Conservation (phyloP, 1,139 yeast species). For the Taiozyma sp. region DNA sequence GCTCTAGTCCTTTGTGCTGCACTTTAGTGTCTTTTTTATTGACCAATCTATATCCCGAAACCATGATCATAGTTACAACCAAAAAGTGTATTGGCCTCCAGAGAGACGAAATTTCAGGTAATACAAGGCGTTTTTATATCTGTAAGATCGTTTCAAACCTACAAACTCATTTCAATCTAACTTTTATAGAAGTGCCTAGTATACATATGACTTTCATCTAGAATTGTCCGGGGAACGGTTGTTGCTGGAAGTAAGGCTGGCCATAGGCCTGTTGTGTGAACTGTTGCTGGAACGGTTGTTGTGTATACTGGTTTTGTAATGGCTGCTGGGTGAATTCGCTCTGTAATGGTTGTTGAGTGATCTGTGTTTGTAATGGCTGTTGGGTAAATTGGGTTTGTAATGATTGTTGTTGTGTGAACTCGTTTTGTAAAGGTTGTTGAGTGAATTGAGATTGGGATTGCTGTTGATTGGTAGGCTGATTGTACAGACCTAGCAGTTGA, state of each 20-base stretch:
- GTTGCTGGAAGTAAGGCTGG: neutral
- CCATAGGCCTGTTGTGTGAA: conserved; percentile 7
- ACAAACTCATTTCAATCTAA: neutral
- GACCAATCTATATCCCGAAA: neutral
- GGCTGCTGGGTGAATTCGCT: conserved; percentile 3
- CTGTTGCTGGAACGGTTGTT: conserved; percentile 18
- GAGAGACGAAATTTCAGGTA: too few relatives aligned
- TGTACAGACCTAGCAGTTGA: conserved; percentile 23
- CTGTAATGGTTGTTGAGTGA: conserved; percentile 9
- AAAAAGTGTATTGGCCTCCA: neutral
- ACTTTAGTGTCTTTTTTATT: too few relatives aligned
- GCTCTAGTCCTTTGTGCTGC: neutral
- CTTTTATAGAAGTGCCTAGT: neutral
- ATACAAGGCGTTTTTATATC: too few relatives aligned
- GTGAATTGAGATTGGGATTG: conserved; percentile 23
- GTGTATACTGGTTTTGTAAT: conserved; percentile 11
- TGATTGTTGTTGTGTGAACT: conserved; percentile 3
- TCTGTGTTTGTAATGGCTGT: conserved; percentile 23
- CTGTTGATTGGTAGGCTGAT: conserved; percentile 14
- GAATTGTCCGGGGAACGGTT: neutral
- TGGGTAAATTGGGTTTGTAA: neutral
- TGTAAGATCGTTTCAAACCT: too few relatives aligned
- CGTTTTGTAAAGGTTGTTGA: conserved; percentile 10
- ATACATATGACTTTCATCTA: neutral
- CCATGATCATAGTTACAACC: neutral